phyloP scores from a whole-genome alignment of 129 eudicot species.

The Artemisia tridentata region DNA sequence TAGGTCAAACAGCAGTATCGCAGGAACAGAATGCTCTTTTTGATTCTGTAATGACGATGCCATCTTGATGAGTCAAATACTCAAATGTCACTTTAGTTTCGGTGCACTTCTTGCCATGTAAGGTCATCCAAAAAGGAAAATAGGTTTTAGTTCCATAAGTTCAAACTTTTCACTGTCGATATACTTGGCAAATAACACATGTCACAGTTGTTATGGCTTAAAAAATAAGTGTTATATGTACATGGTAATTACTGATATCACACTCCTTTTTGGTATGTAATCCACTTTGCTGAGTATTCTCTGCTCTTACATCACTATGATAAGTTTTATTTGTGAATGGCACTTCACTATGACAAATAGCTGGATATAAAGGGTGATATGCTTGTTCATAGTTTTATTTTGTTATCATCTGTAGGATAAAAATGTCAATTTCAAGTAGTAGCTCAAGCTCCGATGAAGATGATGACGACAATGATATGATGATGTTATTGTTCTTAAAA shows the following conservation, averaged over 20 bases:
- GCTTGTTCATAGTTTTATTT: no score
- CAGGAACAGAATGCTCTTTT: no score
- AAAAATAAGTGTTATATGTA: background rate
- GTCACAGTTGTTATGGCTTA: background rate
- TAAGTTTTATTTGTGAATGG: background rate
- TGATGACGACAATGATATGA: no score
- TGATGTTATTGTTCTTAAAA: no score
- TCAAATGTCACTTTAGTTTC: background rate
- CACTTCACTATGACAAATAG: no score
- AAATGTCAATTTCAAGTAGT: no score
- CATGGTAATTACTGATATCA: constrained; percentile 2
- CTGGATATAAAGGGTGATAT: no score
- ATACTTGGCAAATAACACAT: background rate
- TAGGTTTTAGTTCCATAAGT: background rate
- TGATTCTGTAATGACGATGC: no score
- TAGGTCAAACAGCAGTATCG: no score
- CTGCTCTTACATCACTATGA: background rate
- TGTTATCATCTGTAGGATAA: no score
- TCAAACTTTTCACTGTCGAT: background rate
- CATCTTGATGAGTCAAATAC: background rate
- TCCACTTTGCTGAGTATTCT: constrained; percentile 2
- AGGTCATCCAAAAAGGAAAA: background rate
- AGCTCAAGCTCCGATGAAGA: no score
- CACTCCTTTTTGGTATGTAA: background rate
- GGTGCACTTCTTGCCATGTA: background rate